Evolutionary conservation across 352 stramenopile genomes (phyloP), one percentile per base, ranked within the genome.

Genomic region (Phytophthora colocasiae): DNA sequence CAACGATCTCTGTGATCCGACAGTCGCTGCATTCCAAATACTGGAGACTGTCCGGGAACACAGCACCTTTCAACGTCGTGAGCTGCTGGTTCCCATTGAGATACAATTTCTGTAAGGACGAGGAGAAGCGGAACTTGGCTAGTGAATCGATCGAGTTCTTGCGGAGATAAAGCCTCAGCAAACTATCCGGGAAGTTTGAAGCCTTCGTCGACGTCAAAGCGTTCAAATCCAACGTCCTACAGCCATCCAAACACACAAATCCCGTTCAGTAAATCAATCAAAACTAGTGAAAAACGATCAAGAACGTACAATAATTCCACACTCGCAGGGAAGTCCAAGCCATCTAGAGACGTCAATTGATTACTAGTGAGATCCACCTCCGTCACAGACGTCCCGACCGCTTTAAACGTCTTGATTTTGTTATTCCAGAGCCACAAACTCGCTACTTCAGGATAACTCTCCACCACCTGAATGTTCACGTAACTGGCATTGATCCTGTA

Each of bases 341-440:
- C 61, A 59, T 64, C 51, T 19, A 75, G 44, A 12, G 66, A 75
- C 54, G 54, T 71, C 50, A 71, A 67, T 24, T 75, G 66, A 44
- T 75, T 75, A 29, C 55, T 68, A 14, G 66, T 75, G 7, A 75
- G 46, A 60, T 75, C 61, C 78, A 88, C 31, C 69, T 83, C 67
- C 27, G 64, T 79, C 54, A 84, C 61, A 1, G 49, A 80, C 3
- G 66, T 75, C 17, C 59, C 66, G 2, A 68, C 63, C 0, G 55
- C 51, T 40, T 77, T 70, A 41, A 81, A 81, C 43, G 59, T 58
- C 48, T 62, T 72, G 58, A 87, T 81, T 43, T 69, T 57, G 62
- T 87, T 87, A 55, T 83, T 72, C 72, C 72, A 81, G 10, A 78
- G 66, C 49, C 67, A 73, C 63, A 72, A 62, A 32, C 61, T 75